Percentiles rank a stretch among this genome's conserved stretches.
These are phyloP conservation scores for Paspalum vaginatum DNA, from an alignment of 176 grass and related monocot genomes.

Conservation along the genomic window DNA sequence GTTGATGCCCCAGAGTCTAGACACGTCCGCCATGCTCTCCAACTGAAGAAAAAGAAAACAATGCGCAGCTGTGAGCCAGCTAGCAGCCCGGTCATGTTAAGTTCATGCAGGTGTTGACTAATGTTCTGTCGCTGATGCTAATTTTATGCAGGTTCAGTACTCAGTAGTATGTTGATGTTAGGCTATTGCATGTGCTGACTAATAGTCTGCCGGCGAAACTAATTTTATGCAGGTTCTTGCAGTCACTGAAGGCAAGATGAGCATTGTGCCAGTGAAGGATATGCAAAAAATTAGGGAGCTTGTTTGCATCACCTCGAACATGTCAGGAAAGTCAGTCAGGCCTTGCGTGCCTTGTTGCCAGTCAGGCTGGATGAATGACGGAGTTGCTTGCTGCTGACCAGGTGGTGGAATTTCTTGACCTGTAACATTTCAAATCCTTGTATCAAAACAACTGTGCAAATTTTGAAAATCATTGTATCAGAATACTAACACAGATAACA, in stretches of 20 bases:
- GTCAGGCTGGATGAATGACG: not conserved
- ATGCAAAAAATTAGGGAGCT: not conserved
- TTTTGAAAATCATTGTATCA: not conserved
- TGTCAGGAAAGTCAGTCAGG: not conserved
- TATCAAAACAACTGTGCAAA: not conserved
- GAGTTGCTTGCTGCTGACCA: conserved; percentile 3
- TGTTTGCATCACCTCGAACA: not conserved
- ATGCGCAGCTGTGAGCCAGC: not conserved
- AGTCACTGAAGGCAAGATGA: not conserved
- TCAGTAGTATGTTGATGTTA: too few species aligned
- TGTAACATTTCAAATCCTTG: not conserved
- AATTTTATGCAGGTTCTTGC: not conserved
- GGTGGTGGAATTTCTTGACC: not conserved
- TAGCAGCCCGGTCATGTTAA: too few species aligned
- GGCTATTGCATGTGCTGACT: too few species aligned
- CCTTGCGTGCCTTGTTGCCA: not conserved
- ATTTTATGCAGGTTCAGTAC: too few species aligned
- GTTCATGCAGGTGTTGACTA: too few species aligned
- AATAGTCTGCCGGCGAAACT: not conserved
- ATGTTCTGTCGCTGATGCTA: too few species aligned
- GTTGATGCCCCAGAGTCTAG: not conserved
- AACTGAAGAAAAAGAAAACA: not conserved
- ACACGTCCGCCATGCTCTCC: not conserved
- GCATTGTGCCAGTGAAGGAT: not conserved
- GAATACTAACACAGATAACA: not conserved